phyloP scores from a whole-genome alignment of 176 grass and related monocot species.

The Zea mays region DNA sequence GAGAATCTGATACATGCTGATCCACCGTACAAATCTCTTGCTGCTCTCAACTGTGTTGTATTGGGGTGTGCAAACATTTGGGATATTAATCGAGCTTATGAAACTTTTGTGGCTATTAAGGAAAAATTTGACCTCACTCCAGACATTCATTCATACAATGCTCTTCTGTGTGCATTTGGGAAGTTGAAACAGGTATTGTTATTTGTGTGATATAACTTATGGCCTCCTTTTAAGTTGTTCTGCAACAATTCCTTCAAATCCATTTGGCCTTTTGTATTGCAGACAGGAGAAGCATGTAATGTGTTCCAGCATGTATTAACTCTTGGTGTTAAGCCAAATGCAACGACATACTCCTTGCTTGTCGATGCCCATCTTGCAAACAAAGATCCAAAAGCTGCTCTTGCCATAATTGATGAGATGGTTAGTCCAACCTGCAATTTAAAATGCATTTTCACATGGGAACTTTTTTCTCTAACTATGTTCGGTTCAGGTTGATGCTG shows the following conservation, averaged over 20 bases:
- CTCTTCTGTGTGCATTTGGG: constrained; percentile 81
- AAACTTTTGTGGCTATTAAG: constrained; percentile 88
- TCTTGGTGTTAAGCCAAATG: constrained; percentile 81
- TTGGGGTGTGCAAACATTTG: constrained; percentile 96
- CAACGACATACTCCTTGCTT: constrained; percentile 80
- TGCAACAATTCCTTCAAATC: background rate
- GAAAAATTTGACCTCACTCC: constrained; percentile 79
- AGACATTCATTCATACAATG: constrained; percentile 95
- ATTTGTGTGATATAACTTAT: constrained; percentile 12
- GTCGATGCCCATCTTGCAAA: constrained; percentile 73
- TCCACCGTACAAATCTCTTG: constrained; percentile 85
- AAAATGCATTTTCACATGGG: constrained; percentile 27
- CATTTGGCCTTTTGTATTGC: constrained; percentile 35
- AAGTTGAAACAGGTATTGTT: constrained; percentile 71
- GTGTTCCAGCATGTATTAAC: constrained; percentile 80
- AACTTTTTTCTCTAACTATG: constrained; percentile 23
- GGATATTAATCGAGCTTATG: constrained; percentile 92
- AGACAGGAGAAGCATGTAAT: constrained; percentile 80
- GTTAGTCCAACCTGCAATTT: constrained; percentile 44
- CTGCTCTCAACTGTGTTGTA: constrained; percentile 96
- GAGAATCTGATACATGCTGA: constrained; percentile 80
- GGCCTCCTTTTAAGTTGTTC: constrained; percentile 23
- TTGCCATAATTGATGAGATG: constrained; percentile 67
- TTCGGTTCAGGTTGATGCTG: constrained; percentile 65
- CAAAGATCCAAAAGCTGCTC: constrained; percentile 69